Percentiles rank a stretch among this genome's conserved stretches.
Evolutionary conservation across 2,329 filamentous ascomycete genomes (phyloP).

Genomic region (Penicillium sp.): DNA sequence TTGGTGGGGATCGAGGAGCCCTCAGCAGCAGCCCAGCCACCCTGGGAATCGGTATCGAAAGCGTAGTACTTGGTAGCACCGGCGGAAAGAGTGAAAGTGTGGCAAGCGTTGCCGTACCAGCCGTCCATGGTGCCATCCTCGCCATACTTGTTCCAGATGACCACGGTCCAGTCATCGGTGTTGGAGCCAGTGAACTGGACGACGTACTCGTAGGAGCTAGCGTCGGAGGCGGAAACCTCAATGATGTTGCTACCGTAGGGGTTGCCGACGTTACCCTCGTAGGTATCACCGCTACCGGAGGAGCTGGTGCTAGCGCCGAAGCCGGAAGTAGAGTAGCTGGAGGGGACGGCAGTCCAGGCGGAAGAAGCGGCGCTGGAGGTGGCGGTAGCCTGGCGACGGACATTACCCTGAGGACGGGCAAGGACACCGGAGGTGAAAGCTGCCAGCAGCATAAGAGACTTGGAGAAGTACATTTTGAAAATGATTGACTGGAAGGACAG

Average conservation of each 20-base stretch:
- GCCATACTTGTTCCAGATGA: conserved; percentile 42
- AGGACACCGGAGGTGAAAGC: conserved; percentile 26
- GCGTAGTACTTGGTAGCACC: conserved; percentile 36
- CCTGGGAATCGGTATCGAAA: conserved; percentile 36
- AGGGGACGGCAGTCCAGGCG: conserved; percentile 19
- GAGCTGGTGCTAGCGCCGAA: conserved; percentile 31
- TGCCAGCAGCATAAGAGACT: conserved; percentile 34
- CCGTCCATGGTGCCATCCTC: conserved; percentile 31
- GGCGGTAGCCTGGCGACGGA: conserved; percentile 21
- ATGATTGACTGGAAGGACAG: conserved; percentile 6
- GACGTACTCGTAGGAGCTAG: conserved; percentile 36
- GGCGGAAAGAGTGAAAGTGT: conserved; percentile 29
- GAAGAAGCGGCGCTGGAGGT: conserved; percentile 2
- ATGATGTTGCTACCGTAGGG: conserved; percentile 45
- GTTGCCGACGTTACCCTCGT: conserved; percentile 39
- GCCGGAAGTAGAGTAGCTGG: conserved; percentile 27
- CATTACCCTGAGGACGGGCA: conserved; percentile 21
- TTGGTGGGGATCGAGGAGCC: conserved; percentile 25
- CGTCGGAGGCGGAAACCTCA: conserved; percentile 32
- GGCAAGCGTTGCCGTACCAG: conserved; percentile 33
- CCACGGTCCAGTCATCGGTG: conserved; percentile 34
- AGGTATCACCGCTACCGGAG: conserved; percentile 26
- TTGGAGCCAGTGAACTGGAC: conserved; percentile 32
- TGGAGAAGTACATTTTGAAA: conserved; percentile 32
- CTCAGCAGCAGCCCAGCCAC: conserved; percentile 31